Evolutionary conservation across 805 yeast genomes (phyloP).

Genomic region (Metschnikowia hibisci): DNA sequence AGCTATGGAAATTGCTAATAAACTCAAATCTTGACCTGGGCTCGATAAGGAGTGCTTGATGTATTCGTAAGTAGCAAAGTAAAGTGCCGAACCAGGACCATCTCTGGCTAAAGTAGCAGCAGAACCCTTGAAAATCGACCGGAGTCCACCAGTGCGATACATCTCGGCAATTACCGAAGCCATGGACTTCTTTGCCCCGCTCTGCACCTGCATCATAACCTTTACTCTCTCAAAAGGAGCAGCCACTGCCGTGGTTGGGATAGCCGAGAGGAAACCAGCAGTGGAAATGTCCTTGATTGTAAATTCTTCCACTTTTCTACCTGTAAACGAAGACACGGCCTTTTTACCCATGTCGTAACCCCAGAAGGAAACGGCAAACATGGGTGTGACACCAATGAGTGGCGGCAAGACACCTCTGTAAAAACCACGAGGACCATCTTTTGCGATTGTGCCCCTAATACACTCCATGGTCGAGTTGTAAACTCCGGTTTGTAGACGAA

Average conservation of each 20-base stretch:
- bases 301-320: constrained; percentile 41
- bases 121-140: constrained; percentile 87
- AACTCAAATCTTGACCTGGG: constrained; percentile 56
- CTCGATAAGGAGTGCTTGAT: constrained; percentile 60
- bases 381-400: constrained; percentile 93
- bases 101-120: constrained; percentile 91
- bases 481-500: constrained; percentile 82
- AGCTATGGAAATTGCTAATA: constrained; percentile 75
- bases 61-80: constrained; percentile 90
- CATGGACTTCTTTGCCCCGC: constrained; percentile 43
- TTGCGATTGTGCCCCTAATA: constrained; percentile 62
- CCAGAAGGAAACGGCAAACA: constrained; percentile 98
- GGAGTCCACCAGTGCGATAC: constrained; percentile 74
- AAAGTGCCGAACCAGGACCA: constrained; percentile 95
- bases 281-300: constrained; percentile 70
- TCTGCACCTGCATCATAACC: constrained; percentile 84
- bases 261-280: constrained; percentile 92
- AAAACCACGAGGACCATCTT: constrained; percentile 74
- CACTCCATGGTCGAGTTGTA: constrained; percentile 62
- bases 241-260: constrained; percentile 94
- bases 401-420: constrained; percentile 96
- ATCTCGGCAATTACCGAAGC: constrained; percentile 61
- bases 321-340: constrained; percentile 49
- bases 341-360: constrained; percentile 93
- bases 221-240: constrained; percentile 97